These are phyloP conservation scores for Phascolomyces articulosus DNA, from an alignment of 371 early-diverging fungal species.

Conservation along the genomic window DNA sequence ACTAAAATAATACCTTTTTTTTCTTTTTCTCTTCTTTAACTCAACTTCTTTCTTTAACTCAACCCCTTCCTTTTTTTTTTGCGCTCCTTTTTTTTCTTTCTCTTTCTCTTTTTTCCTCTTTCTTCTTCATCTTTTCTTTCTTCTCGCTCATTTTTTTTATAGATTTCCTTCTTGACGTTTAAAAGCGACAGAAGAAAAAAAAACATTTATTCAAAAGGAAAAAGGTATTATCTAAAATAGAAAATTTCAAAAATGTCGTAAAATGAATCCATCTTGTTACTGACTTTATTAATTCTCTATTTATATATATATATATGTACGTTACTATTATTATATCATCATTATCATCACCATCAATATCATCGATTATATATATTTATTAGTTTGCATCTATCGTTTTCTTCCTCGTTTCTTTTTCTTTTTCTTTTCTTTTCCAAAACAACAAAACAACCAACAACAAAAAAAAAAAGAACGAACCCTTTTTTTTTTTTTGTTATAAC, in stretches of 20 bases:
- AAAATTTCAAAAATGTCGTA: not conserved
- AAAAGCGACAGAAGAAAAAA: constrained; percentile 1
- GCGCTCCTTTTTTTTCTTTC: constrained; percentile 22
- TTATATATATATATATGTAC: no score
- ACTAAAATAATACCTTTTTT: no score
- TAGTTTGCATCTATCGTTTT: not conserved
- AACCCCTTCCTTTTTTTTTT: constrained; percentile 11
- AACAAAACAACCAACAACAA: not conserved
- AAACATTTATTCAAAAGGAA: constrained; percentile 2
- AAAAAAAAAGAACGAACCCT: no score
- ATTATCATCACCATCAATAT: not conserved
- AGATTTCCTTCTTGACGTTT: constrained; percentile 6
- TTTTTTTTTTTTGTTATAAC: not conserved
- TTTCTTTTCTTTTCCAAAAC: not conserved
- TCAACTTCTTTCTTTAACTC: constrained; percentile 4
- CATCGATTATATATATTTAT: not conserved
- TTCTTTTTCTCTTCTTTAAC: constrained; percentile 5
- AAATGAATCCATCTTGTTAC: not conserved
- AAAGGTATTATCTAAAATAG: constrained; percentile 11
- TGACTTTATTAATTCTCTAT: not conserved
- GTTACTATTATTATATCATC: no score
- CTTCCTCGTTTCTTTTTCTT: no score
- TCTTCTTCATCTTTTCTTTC: constrained; percentile 10
- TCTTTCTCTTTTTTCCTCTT: constrained; percentile 5
- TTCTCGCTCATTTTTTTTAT: constrained; percentile 3